A percentile compares a stretch with the other conserved stretches of the same genome.
phyloP scores from a whole-genome alignment of 225 moss, liverwort and hornwort species.

The Polytrichum formosum region DNA sequence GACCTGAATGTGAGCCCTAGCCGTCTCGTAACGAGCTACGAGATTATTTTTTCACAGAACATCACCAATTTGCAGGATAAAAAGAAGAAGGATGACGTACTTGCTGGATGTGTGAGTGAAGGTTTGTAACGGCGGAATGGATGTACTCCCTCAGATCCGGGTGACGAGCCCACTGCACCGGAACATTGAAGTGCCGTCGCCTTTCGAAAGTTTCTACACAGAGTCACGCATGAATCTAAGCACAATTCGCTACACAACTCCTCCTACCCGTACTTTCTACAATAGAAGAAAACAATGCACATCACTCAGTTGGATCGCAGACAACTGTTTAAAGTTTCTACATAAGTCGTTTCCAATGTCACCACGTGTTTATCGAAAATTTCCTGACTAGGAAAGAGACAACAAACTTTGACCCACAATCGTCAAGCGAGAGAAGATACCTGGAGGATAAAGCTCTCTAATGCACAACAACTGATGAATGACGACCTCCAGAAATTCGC shows the following conservation, averaged over 20 bases:
- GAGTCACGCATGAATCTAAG: neutral
- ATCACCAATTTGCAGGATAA: neutral
- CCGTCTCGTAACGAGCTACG: too few relatives aligned
- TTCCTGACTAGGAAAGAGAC: neutral
- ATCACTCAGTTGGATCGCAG: too few relatives aligned
- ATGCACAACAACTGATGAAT: constrained; percentile 67
- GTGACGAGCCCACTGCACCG: constrained; percentile 92
- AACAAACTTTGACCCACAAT: neutral
- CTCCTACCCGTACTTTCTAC: neutral
- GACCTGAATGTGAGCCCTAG: too few relatives aligned
- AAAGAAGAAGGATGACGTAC: constrained; percentile 24
- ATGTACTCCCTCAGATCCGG: constrained; percentile 83
- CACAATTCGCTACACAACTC: neutral
- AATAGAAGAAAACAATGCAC: too few relatives aligned
- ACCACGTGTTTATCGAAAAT: neutral
- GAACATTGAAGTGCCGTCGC: constrained; percentile 71
- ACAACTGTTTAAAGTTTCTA: neutral
- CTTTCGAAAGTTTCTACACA: constrained; percentile 81
- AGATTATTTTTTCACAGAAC: too few relatives aligned
- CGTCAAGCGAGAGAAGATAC: constrained; percentile 13
- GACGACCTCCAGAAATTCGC: constrained; percentile 93
- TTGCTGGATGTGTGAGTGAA: constrained; percentile 76
- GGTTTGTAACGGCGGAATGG: constrained; percentile 58
- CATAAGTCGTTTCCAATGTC: neutral
- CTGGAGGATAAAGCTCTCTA: constrained; percentile 79